phyloP scores from a whole-genome alignment of 805 yeast species.

The Kodamaea neixiangensis region DNA sequence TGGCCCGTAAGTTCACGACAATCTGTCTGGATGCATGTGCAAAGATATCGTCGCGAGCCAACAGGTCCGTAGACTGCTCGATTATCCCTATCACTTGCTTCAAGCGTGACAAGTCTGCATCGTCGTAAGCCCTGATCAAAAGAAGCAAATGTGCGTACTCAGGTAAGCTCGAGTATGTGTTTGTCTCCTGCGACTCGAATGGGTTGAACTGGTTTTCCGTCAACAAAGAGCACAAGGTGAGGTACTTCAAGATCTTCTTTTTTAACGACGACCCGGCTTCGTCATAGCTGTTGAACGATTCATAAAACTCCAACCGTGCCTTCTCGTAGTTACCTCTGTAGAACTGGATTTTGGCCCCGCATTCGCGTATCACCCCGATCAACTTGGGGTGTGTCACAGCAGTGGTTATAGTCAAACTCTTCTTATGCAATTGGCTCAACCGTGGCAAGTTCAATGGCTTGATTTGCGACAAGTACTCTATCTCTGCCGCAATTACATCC shows the following conservation, averaged over 20 bases:
- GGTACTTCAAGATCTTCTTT: constrained; percentile 57
- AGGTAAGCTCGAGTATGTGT: constrained; percentile 44
- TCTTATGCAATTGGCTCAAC: constrained; percentile 50
- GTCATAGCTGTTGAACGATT: constrained; percentile 45
- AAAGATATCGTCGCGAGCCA: constrained; percentile 34
- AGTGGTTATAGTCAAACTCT: constrained; percentile 45
- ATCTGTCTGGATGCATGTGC: constrained; percentile 27
- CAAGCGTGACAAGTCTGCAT: constrained; percentile 26
- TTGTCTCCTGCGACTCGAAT: constrained; percentile 71
- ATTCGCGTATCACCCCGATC: constrained; percentile 72
- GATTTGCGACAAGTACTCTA: constrained; percentile 49
- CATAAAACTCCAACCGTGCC: constrained; percentile 65
- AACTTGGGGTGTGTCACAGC: constrained; percentile 78
- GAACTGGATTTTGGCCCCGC: constrained; percentile 72
- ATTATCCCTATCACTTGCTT: constrained; percentile 18
- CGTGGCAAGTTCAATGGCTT: constrained; percentile 30
- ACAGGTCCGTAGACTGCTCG: constrained; percentile 21
- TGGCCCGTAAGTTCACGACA: constrained; percentile 31
- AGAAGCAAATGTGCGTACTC: constrained; percentile 31
- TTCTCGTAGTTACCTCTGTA: constrained; percentile 56
- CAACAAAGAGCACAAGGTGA: constrained; percentile 61
- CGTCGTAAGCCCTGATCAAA: constrained; percentile 34
- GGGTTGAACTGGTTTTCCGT: constrained; percentile 69
- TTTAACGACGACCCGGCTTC: constrained; percentile 50
- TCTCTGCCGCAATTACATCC: constrained; percentile 69